Evolutionary conservation across 192 early-diverging fungal species (phyloP).

Genomic region (Coemansia sp.): DNA sequence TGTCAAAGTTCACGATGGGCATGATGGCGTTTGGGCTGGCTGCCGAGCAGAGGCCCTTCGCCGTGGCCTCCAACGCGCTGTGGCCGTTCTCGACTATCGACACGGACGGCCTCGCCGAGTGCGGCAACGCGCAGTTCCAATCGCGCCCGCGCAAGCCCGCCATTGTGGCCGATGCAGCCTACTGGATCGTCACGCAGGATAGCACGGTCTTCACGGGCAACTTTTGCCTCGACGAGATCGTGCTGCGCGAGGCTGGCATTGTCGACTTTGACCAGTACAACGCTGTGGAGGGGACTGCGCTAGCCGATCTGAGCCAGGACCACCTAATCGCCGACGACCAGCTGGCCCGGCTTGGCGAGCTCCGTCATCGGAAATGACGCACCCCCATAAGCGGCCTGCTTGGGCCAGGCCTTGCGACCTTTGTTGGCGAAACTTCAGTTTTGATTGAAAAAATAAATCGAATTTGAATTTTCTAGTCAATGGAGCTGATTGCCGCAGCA

Average conservation of each 20-base stretch:
- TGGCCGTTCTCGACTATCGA: slow-evolving; percentile 76
- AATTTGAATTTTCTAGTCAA: no score
- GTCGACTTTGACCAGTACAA: slow-evolving; percentile 60
- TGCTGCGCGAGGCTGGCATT: slow-evolving; percentile 69
- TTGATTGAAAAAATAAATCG: no score
- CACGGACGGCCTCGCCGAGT: slow-evolving; percentile 64
- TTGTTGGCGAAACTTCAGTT: no score
- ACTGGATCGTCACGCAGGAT: slow-evolving; percentile 64
- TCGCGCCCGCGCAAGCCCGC: slow-evolving; percentile 52
- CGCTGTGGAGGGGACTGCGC: slow-evolving; percentile 21
- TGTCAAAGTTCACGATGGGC: slow-evolving; percentile 70
- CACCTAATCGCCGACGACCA: slow-evolving; percentile 42
- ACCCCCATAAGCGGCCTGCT: not conserved
- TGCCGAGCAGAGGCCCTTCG: slow-evolving; percentile 66
- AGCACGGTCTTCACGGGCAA: slow-evolving; percentile 61
- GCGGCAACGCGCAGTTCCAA: slow-evolving; percentile 37
- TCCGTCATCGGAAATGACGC: slow-evolving; percentile 11
- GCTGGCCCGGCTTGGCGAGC: slow-evolving; percentile 13
- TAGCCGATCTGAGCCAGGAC: slow-evolving; percentile 37
- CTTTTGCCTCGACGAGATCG: slow-evolving; percentile 73
- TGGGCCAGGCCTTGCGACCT: no score
- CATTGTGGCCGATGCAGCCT: slow-evolving; percentile 79
- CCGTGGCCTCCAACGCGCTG: slow-evolving; percentile 72
- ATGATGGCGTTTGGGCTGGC: slow-evolving; percentile 72
- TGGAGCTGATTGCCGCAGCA: slow-evolving; percentile 13